phyloP scores from a whole-genome alignment of 164 flowering plant genomes.

The Magnolia changhungtana region DNA sequence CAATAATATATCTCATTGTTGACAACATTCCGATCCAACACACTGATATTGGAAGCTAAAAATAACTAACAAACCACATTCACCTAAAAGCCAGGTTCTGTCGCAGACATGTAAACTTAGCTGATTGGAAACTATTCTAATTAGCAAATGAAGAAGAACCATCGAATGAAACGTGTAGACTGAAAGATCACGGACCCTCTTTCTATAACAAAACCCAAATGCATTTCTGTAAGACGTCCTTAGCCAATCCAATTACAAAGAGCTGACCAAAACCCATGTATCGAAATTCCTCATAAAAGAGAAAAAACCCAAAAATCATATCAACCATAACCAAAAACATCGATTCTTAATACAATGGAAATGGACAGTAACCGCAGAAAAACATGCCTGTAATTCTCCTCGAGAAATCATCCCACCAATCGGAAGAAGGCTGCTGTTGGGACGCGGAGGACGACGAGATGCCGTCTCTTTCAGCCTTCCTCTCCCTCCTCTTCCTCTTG shows the following conservation, averaged over 20 bases:
- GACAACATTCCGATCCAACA: background rate
- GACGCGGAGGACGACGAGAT: slow-evolving; percentile 9
- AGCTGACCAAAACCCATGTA: background rate
- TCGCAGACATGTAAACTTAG: background rate
- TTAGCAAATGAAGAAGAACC: background rate
- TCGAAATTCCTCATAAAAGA: background rate
- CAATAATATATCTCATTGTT: background rate
- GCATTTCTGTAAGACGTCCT: background rate
- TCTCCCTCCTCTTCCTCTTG: slow-evolving; percentile 41
- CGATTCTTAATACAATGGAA: background rate
- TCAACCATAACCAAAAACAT: slow-evolving; percentile 1
- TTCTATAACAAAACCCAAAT: background rate
- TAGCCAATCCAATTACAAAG: background rate
- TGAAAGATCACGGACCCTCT: background rate
- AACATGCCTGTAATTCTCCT: slow-evolving; percentile 38
- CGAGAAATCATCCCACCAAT: slow-evolving; percentile 58
- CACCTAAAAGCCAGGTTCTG: background rate
- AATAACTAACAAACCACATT: background rate
- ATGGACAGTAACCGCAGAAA: background rate
- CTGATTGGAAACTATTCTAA: background rate
- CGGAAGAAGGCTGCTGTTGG: slow-evolving; percentile 31
- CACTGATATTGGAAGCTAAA: background rate
- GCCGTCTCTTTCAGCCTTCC: slow-evolving; percentile 24
- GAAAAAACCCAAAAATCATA: background rate
- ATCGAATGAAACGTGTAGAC: background rate